Evolutionary conservation across 352 stramenopile species (phyloP).

Genomic region (Globisporangium splendens): DNA sequence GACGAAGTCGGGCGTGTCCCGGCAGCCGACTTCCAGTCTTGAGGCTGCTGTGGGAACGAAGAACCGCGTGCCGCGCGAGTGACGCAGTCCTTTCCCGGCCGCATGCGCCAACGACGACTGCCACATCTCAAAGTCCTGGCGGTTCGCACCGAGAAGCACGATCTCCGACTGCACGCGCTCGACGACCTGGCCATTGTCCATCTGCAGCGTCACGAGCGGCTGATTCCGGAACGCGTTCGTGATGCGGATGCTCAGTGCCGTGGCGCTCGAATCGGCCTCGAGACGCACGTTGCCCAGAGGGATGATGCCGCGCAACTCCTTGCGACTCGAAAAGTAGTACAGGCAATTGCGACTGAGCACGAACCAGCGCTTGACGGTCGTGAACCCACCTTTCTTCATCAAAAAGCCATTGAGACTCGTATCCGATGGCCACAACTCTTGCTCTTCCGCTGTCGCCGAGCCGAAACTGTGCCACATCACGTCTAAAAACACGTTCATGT

Average conservation of each 20-base stretch:
- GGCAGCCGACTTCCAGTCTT: conserved; percentile 74
- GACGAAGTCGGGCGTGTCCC: conserved; percentile 77
- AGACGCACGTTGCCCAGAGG: conserved; percentile 74
- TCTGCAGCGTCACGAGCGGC: conserved; percentile 69
- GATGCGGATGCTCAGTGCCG: conserved; percentile 65
- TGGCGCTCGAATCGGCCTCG: conserved; percentile 45
- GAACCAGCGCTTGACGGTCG: conserved; percentile 81
- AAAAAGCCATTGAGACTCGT: conserved; percentile 84
- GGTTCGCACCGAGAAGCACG: conserved; percentile 57
- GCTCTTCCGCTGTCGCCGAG: conserved; percentile 73
- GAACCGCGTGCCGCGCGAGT: conserved; percentile 81
- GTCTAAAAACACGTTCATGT: conserved; percentile 86
- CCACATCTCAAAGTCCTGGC: conserved; percentile 87
- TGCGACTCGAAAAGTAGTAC: conserved; percentile 84
- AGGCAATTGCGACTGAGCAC: conserved; percentile 86
- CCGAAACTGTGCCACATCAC: conserved; percentile 89
- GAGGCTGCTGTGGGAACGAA: conserved; percentile 80
- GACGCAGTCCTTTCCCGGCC: conserved; percentile 70
- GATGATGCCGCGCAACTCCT: conserved; percentile 84
- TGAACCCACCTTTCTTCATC: conserved; percentile 82
- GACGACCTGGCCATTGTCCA: conserved; percentile 81
- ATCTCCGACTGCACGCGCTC: conserved; percentile 79
- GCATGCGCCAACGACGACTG: conserved; percentile 82
- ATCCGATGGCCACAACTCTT: conserved; percentile 87
- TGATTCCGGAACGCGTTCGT: conserved; percentile 53